Conservation (phyloP, 441 rosid species). For the Hypseocharis bilobata region DNA sequence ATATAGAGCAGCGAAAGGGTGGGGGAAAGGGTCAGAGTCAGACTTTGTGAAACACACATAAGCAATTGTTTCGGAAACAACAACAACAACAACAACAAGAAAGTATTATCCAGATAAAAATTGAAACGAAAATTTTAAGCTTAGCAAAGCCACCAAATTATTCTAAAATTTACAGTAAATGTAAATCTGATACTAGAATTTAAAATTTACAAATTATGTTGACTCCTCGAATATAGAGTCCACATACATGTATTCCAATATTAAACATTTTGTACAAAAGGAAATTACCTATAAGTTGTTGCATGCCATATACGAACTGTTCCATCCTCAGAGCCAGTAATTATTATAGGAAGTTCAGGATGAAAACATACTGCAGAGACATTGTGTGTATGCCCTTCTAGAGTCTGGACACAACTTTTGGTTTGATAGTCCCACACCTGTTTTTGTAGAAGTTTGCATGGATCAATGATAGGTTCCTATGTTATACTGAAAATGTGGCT, state of each 20-base stretch:
- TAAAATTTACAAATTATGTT: not conserved
- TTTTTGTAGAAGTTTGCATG: not conserved
- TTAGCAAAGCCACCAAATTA: too few species aligned
- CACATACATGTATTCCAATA: not conserved
- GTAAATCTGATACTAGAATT: too few species aligned
- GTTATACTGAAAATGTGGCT: not conserved
- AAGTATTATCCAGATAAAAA: too few species aligned
- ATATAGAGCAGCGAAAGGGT: too few species aligned
- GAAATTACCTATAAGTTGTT: constrained; percentile 49
- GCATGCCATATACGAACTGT: constrained; percentile 67
- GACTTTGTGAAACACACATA: too few species aligned
- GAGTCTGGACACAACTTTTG: constrained; percentile 53
- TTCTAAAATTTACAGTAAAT: too few species aligned
- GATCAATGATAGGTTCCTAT: not conserved
- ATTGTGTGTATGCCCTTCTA: constrained; percentile 67
- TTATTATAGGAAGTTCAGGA: constrained; percentile 65
- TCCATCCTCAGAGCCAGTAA: constrained; percentile 75
- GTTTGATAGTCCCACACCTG: constrained; percentile 69
- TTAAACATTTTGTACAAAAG: not conserved
- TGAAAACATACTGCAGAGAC: constrained; percentile 61
- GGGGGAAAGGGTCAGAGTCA: too few species aligned
- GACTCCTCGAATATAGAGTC: not conserved
- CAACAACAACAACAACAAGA: too few species aligned
- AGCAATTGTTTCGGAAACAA: too few species aligned
- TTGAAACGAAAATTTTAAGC: too few species aligned